Evolutionary conservation across 192 early-diverging fungal genomes (phyloP), one percentile per base, ranked within the genome.

Genomic region (Coemansia nantahalensis): DNA sequence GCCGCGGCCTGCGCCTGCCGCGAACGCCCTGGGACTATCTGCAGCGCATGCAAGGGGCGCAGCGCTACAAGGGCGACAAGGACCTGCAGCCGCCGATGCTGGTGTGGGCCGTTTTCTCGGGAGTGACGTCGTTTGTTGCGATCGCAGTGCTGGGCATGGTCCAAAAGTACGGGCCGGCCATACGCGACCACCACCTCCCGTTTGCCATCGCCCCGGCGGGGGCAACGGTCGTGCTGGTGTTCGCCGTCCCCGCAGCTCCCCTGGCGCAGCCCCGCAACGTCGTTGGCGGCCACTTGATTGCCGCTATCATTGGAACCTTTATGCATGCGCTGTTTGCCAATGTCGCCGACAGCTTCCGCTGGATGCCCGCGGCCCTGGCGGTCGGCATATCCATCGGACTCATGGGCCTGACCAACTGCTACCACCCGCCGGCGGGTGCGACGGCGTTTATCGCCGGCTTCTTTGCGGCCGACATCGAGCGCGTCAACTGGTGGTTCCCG

Each of bases 401-500:
- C 19, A 77, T 77, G 73, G 73, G 67, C 13, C 40, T 77, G 19
- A 60, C 58, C 0, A 69, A 65, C 19, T 69, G 66, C 54, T 69
- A 68, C 14, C 73, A 77, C 31, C 73, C 73, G 36, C 73, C 73
- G 23, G 73, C 66, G 2, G 73, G 73, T 16, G 73, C 73, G 3
- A 69, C 73, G 0, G 73, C 73, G 30, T 65, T 62, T 41, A 31
- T 77, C 12, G 66, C 53, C 11, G 73, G 65, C 0, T 62, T 49
- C 13, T 60, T 44, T 17, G 43, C 54, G 23, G 24, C 61, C 0
- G 57, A 56, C 18, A 48, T 65, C 2, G 43, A 56, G 22, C 12
- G 49, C 0, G 73, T 77, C 5, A 56, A 66, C 2, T 77, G 73
- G 73, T 77, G 73, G 73, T 77, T 54, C n/a, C 62, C 67, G 15